phyloP scores from a whole-genome alignment of 371 early-diverging fungal species.

The Dichotomocladium elegans region DNA sequence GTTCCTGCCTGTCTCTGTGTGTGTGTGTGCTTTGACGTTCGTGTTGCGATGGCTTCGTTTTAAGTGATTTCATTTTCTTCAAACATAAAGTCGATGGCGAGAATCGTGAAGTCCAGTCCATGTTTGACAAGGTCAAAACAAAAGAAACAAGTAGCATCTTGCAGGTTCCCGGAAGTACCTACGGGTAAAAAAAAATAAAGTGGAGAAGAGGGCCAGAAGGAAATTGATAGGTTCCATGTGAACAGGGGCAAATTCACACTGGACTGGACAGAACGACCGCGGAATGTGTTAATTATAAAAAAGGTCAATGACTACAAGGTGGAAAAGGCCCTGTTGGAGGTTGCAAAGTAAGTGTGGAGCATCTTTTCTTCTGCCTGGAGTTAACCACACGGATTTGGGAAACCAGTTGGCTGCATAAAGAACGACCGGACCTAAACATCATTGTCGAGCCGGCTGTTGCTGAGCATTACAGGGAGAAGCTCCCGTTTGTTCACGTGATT shows the following conservation, averaged over 20 bases:
- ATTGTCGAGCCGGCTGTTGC: slow-evolving; percentile 66
- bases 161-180: slow-evolving; percentile 58
- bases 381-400: too few relatives aligned
- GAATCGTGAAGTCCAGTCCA: background rate
- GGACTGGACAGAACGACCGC: slow-evolving; percentile 63
- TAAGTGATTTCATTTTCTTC: too few relatives aligned
- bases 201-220: background rate
- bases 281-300: slow-evolving; percentile 72
- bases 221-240: background rate
- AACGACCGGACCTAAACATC: slow-evolving; percentile 59
- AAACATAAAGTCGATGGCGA: slow-evolving; percentile 2
- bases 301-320: slow-evolving; percentile 73
- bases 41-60: too few relatives aligned
- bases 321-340: slow-evolving; percentile 60
- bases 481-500: slow-evolving; percentile 59
- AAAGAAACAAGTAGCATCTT: slow-evolving; percentile 37
- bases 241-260: slow-evolving; percentile 53
- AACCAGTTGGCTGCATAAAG: slow-evolving; percentile 65
- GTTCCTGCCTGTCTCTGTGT: background rate
- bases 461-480: slow-evolving; percentile 42
- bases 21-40: background rate
- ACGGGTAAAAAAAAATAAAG: slow-evolving; percentile 37
- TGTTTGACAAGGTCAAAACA: slow-evolving; percentile 20
- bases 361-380: too few relatives aligned
- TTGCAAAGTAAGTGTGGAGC: slow-evolving; percentile 66